Conservation (phyloP, 768 basidiomycete genomes). For the Tylopilus balloui region DNA sequence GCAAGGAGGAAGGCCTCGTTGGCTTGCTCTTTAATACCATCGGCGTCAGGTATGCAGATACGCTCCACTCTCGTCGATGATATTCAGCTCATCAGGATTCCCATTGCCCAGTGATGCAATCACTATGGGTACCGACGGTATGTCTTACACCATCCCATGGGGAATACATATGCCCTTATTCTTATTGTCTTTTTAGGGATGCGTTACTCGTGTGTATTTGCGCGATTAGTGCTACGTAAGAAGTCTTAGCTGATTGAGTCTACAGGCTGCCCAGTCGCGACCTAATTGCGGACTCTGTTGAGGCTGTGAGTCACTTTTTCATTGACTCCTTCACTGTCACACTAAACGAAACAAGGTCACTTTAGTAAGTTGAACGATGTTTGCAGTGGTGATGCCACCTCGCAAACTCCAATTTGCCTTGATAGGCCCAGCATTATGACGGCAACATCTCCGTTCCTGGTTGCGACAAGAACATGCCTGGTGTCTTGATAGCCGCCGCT, state of each 20-base stretch:
- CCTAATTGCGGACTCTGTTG: constrained; percentile 85
- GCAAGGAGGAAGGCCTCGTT: constrained; percentile 73
- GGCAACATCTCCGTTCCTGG: constrained; percentile 84
- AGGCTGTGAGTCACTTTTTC: constrained; percentile 49
- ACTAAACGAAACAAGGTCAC: constrained; percentile 42
- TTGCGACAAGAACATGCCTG: constrained; percentile 93
- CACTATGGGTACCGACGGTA: constrained; percentile 86
- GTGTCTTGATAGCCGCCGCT: constrained; percentile 79
- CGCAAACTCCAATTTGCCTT: constrained; percentile 1
- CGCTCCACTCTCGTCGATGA: not conserved
- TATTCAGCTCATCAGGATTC: not conserved
- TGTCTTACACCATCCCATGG: constrained; percentile 16
- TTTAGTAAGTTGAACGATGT: constrained; percentile 37
- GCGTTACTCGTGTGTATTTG: constrained; percentile 69
- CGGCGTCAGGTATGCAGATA: constrained; percentile 60
- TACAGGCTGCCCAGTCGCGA: constrained; percentile 78
- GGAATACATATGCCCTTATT: not conserved
- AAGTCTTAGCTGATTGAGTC: not conserved
- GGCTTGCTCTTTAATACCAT: constrained; percentile 84
- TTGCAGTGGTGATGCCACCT: not conserved
- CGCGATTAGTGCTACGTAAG: not conserved
- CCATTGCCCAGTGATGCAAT: constrained; percentile 75
- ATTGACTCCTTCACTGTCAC: not conserved
- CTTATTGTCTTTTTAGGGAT: constrained; percentile 49
- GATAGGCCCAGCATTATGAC: constrained; percentile 82